Evolutionary conservation across 352 stramenopile species (phyloP).

Genomic region (Globisporangium irregulare): DNA sequence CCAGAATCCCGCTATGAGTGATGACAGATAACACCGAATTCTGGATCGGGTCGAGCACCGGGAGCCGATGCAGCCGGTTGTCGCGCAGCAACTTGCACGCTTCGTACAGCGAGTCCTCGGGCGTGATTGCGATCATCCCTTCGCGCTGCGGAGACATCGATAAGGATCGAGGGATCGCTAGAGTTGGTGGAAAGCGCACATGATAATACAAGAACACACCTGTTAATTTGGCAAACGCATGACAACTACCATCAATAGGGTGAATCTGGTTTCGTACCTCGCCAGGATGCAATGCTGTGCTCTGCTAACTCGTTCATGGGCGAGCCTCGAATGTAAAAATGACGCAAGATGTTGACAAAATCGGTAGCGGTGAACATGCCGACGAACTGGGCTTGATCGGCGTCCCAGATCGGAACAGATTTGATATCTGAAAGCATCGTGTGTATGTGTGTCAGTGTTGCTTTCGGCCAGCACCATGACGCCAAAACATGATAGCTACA

Average conservation of each 20-base stretch:
- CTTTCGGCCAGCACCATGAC: not conserved
- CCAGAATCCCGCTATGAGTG: slow-evolving; percentile 92
- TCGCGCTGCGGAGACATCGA: slow-evolving; percentile 63
- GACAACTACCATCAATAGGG: not conserved
- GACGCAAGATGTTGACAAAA: slow-evolving; percentile 97
- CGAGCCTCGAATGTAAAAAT: slow-evolving; percentile 91
- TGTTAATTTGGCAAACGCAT: not conserved
- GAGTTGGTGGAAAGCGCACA: not conserved
- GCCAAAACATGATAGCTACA: not conserved
- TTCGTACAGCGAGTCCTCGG: slow-evolving; percentile 88
- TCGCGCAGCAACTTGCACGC: slow-evolving; percentile 87
- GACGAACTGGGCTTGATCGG: slow-evolving; percentile 93
- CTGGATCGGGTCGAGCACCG: slow-evolving; percentile 92
- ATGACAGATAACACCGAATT: slow-evolving; percentile 93
- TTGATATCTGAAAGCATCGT: slow-evolving; percentile 89
- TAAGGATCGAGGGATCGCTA: slow-evolving; percentile 85
- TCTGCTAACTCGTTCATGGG: slow-evolving; percentile 88
- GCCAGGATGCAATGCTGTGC: slow-evolving; percentile 84
- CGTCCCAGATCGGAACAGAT: slow-evolving; percentile 96
- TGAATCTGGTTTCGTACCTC: slow-evolving; percentile 33
- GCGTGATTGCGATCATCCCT: slow-evolving; percentile 80
- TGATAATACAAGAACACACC: not conserved
- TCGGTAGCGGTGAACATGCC: slow-evolving; percentile 97
- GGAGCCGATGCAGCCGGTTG: slow-evolving; percentile 91
- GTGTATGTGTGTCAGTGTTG: too few species aligned